phyloP scores from a whole-genome alignment of 495 filamentous ascomycete genomes.

The Podospora comata region DNA sequence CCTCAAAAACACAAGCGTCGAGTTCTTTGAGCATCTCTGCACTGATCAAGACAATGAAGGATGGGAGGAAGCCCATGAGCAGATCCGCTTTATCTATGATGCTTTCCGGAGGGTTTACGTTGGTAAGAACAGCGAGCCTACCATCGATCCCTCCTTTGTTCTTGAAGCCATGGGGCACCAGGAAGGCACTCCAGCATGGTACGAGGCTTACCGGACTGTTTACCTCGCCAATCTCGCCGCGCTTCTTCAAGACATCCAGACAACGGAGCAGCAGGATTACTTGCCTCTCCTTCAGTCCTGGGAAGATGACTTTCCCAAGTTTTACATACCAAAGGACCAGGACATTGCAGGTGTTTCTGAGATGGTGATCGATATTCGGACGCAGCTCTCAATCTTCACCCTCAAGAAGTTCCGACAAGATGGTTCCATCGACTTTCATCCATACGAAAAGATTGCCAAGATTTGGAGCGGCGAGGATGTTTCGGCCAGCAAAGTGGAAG shows the following conservation, averaged over 20 bases:
- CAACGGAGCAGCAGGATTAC: conserved; percentile 1
- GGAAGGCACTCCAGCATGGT: neutral
- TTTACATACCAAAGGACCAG: conserved; percentile 9
- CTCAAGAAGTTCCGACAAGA: conserved; percentile 13
- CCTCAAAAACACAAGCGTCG: conserved; percentile 17
- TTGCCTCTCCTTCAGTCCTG: conserved; percentile 20
- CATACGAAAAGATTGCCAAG: conserved; percentile 12
- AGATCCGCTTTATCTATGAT: conserved; percentile 9
- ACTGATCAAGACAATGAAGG: conserved; percentile 7
- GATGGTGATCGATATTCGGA: conserved; percentile 24
- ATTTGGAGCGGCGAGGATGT: conserved; percentile 23
- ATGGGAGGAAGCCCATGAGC: conserved; percentile 14
- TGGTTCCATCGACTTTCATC: conserved; percentile 10
- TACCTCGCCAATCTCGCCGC: conserved; percentile 23
- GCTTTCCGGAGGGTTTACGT: conserved; percentile 18
- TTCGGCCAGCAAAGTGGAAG: conserved; percentile 16
- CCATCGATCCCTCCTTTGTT: conserved; percentile 21
- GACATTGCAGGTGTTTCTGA: conserved; percentile 5
- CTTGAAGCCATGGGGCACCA: conserved; percentile 14
- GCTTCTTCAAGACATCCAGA: conserved; percentile 21
- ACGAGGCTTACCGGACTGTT: conserved; percentile 11
- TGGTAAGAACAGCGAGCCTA: conserved; percentile 4
- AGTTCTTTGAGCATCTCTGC: conserved; percentile 22
- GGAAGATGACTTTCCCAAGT: conserved; percentile 21
- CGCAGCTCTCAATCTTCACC: conserved; percentile 22